phyloP scores from a whole-genome alignment of 768 basidiomycete genomes.

The Mycena leptocephala region DNA sequence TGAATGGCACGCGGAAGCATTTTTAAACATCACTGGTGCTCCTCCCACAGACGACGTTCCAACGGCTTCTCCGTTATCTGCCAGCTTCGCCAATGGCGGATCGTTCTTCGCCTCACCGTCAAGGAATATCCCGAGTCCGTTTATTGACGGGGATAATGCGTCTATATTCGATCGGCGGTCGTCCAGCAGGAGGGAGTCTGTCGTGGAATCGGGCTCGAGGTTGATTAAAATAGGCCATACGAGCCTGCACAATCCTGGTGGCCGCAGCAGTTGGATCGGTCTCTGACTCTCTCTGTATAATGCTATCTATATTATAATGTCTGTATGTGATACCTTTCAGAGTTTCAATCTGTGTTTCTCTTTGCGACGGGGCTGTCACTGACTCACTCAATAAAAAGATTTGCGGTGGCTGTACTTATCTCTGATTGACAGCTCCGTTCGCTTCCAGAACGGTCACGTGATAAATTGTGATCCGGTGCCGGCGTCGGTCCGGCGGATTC shows the following conservation, averaged over 20 bases:
- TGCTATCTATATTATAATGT: background rate
- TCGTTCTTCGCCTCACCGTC: conserved; percentile 30
- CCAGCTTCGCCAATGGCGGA: conserved; percentile 37
- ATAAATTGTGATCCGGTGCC: background rate
- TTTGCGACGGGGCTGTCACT: background rate
- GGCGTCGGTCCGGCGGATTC: background rate
- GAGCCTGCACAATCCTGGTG: conserved; percentile 91
- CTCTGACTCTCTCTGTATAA: conserved; percentile 52
- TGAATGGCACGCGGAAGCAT: conserved; percentile 98
- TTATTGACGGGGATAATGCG: conserved; percentile 68
- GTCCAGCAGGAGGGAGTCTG: conserved; percentile 26
- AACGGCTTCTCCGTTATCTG: conserved; percentile 38
- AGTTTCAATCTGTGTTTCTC: background rate
- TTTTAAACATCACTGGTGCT: conserved; percentile 74
- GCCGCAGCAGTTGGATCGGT: conserved; percentile 95
- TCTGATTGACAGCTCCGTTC: too few relatives aligned
- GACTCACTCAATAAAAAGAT: background rate
- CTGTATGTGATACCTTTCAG: background rate
- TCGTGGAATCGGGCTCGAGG: conserved; percentile 47
- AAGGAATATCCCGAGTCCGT: conserved; percentile 71
- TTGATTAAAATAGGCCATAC: conserved; percentile 96
- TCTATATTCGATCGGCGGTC: conserved; percentile 21
- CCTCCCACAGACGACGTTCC: conserved; percentile 50
- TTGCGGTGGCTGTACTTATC: background rate
- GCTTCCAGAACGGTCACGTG: background rate